phyloP scores from a whole-genome alignment of 805 yeast genomes.

The Yamadazyma philogaea region DNA sequence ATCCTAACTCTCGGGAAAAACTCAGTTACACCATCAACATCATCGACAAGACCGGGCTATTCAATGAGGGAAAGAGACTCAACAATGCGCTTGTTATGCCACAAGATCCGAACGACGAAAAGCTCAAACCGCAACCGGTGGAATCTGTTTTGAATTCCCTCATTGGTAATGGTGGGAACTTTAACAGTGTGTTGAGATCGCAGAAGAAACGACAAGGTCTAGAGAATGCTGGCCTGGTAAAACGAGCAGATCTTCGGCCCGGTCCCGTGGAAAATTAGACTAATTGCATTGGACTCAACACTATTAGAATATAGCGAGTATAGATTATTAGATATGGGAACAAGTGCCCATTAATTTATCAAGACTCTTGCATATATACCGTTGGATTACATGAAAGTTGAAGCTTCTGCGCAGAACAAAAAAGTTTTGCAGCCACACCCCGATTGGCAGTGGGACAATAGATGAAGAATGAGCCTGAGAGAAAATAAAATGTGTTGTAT shows the following conservation, averaged over 20 bases:
- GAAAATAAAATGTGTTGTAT: too few relatives aligned
- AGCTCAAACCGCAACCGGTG: slow-evolving; percentile 21
- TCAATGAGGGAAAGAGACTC: slow-evolving; percentile 45
- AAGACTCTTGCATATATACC: too few relatives aligned
- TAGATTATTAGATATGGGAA: too few relatives aligned
- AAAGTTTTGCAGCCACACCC: too few relatives aligned
- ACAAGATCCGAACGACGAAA: slow-evolving; percentile 27
- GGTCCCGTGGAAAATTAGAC: background rate
- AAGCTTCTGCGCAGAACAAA: too few relatives aligned
- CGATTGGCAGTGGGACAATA: too few relatives aligned
- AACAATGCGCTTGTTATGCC: slow-evolving; percentile 17
- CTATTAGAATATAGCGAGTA: background rate
- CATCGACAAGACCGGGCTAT: slow-evolving; percentile 62
- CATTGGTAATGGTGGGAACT: slow-evolving; percentile 26
- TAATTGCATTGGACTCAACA: background rate
- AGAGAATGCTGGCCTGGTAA: slow-evolving; percentile 18
- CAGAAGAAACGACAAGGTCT: slow-evolving; percentile 21
- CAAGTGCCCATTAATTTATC: too few relatives aligned
- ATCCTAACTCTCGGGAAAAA: slow-evolving; percentile 48
- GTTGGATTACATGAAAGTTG: too few relatives aligned
- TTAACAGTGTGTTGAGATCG: slow-evolving; percentile 26
- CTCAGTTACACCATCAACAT: slow-evolving; percentile 54
- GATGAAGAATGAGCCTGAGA: too few relatives aligned
- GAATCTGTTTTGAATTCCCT: slow-evolving; percentile 12
- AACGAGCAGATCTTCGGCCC: slow-evolving; percentile 24